Conservation (phyloP, 1,284 basidiomycete species). For the Coniophora puteana region DNA sequence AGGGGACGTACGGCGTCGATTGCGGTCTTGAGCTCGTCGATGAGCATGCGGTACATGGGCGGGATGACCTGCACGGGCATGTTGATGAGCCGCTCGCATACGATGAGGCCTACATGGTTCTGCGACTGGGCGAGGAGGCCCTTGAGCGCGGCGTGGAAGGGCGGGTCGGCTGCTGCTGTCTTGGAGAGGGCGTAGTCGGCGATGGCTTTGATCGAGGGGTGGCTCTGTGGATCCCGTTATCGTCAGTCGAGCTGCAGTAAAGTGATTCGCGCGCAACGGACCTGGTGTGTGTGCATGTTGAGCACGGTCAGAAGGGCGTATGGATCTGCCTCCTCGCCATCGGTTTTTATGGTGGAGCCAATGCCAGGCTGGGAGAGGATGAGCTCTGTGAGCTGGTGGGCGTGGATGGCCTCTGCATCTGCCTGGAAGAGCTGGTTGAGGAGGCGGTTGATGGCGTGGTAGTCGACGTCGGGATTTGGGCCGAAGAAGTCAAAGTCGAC, state of each 20-base stretch:
- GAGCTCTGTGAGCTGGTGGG: conserved; percentile 74
- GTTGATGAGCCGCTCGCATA: conserved; percentile 87
- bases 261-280: conserved; percentile 28
- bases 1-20: conserved; percentile 50
- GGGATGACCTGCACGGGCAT: conserved; percentile 90
- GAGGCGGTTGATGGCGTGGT: conserved; percentile 81
- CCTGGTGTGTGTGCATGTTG: conserved; percentile 77
- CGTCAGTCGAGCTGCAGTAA: not conserved
- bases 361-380: conserved; percentile 68
- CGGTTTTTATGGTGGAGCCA: conserved; percentile 91
- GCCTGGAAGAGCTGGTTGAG: conserved; percentile 76
- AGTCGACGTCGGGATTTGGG: conserved; percentile 79
- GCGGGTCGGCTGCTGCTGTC: conserved; percentile 39
- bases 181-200: conserved; percentile 65
- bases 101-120: conserved; percentile 71
- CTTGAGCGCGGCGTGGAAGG: conserved; percentile 50
- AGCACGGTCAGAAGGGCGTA: conserved; percentile 82
- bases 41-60: conserved; percentile 86
- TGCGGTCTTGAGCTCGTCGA: conserved; percentile 74
- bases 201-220: conserved; percentile 69
- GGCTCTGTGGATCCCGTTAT: conserved; percentile 40
- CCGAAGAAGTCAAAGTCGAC: conserved; percentile 94
- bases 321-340: conserved; percentile 86
- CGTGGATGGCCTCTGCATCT: conserved; percentile 72
- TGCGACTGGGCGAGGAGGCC: conserved; percentile 39